Conservation (phyloP, 208 protist genomes). For the Leishmania mexicana region DNA sequence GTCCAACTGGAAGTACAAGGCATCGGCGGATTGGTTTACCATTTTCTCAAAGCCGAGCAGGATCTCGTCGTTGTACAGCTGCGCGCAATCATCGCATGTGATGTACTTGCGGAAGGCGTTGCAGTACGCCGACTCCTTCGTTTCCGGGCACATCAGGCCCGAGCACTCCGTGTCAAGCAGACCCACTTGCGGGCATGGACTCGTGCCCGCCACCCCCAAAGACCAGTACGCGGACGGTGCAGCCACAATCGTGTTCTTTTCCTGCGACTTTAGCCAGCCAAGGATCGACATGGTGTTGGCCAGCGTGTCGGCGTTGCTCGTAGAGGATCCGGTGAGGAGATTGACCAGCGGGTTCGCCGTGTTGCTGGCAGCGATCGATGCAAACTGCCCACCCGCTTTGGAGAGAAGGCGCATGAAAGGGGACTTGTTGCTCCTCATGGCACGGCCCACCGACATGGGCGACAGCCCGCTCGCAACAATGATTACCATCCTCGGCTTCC, state of each 20-base stretch:
- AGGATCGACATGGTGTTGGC: slow-evolving; percentile 47
- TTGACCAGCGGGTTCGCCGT: slow-evolving; percentile 36
- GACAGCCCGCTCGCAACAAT: slow-evolving; percentile 54
- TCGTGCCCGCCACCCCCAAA: slow-evolving; percentile 4
- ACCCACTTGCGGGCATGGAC: slow-evolving; percentile 41
- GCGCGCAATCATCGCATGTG: slow-evolving; percentile 43
- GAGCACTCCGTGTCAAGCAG: slow-evolving; percentile 70
- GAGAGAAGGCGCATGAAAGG: slow-evolving; percentile 60
- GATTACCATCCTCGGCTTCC: slow-evolving; percentile 47
- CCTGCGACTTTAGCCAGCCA: slow-evolving; percentile 36
- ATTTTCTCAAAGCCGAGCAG: slow-evolving; percentile 38
- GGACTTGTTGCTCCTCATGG: slow-evolving; percentile 66
- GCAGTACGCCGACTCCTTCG: slow-evolving; percentile 43
- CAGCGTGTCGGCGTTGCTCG: slow-evolving; percentile 29
- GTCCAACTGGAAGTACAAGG: slow-evolving; percentile 66
- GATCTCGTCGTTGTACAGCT: slow-evolving; percentile 59
- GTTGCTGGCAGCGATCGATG: slow-evolving; percentile 20
- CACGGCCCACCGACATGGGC: slow-evolving; percentile 27
- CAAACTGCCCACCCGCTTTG: slow-evolving; percentile 38
- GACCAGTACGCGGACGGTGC: slow-evolving; percentile 62
- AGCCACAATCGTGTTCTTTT: slow-evolving; percentile 43
- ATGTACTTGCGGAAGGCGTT: slow-evolving; percentile 57
- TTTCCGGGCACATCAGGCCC: slow-evolving; percentile 30
- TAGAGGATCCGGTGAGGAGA: slow-evolving; percentile 57
- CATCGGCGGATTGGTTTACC: slow-evolving; percentile 43